Evolutionary conservation across 331 rosid species (phyloP).

Genomic region (Rhamnella rubrinervis): DNA sequence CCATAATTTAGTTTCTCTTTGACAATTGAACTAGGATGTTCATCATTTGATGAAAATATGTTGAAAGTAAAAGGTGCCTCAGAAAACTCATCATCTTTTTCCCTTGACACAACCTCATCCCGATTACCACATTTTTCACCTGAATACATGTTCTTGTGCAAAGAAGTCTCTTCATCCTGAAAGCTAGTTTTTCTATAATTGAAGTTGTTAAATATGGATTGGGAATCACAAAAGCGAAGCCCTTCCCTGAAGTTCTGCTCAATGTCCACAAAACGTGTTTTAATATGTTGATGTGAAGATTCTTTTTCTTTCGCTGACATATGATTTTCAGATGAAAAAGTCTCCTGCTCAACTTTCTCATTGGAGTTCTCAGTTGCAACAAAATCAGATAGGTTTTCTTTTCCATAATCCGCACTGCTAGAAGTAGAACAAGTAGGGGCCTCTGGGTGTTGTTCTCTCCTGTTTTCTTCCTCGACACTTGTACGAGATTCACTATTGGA

Average conservation of each 20-base stretch:
- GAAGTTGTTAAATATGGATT: background rate
- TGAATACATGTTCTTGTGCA: background rate
- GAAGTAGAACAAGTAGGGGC: slow-evolving; percentile 46
- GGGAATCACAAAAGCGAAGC: background rate
- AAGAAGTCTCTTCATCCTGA: background rate
- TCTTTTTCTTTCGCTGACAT: slow-evolving; percentile 16
- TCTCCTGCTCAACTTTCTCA: slow-evolving; percentile 26
- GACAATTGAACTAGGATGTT: slow-evolving; percentile 1
- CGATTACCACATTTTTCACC: background rate
- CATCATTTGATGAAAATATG: slow-evolving; percentile 2
- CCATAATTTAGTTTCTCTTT: slow-evolving; percentile 20
- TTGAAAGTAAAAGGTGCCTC: slow-evolving; percentile 19
- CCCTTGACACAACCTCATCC: slow-evolving; percentile 19
- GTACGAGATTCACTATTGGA: slow-evolving; percentile 31
- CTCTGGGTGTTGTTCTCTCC: slow-evolving; percentile 28
- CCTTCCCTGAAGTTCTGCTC: slow-evolving; percentile 15
- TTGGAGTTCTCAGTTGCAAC: slow-evolving; percentile 25
- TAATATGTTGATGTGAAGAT: background rate
- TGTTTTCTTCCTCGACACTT: slow-evolving; percentile 34
- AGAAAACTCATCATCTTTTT: slow-evolving; percentile 20
- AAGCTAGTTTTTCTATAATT: background rate
- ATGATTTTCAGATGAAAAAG: slow-evolving; percentile 1
- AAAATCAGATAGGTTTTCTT: slow-evolving; percentile 31
- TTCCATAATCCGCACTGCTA: slow-evolving; percentile 25
- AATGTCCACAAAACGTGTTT: slow-evolving; percentile 1